These are phyloP conservation scores for Dictyostelium capitatum DNA, from an alignment of 78 protist genomes.

Conservation along the genomic window DNA sequence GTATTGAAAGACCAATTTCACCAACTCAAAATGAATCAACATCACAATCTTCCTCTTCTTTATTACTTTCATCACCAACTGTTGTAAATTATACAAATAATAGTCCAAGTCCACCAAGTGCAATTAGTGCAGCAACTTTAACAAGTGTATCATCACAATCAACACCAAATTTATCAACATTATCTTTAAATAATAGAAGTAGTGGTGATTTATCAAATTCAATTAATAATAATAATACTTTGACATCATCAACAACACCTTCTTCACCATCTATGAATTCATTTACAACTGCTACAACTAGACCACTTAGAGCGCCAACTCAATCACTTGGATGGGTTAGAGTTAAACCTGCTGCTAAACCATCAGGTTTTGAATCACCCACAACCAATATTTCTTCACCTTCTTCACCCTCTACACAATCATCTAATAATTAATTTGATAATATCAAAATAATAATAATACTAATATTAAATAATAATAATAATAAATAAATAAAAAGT, in stretches of 20 bases:
- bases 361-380: not conserved
- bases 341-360: slow-evolving; percentile 20
- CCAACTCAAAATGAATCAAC: not conserved
- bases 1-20: not conserved
- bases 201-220: not conserved
- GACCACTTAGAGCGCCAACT: not conserved
- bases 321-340: slow-evolving; percentile 40
- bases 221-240: not conserved
- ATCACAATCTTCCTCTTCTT: too few species aligned
- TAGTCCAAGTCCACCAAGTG: not conserved
- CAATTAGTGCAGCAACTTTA: not conserved
- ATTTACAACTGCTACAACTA: not conserved
- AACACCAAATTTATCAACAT: not conserved
- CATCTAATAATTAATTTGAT: too few species aligned
- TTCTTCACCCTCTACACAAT: not conserved
- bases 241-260: not conserved
- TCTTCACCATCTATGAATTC: slow-evolving; percentile 2
- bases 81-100: not conserved
- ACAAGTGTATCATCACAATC: not conserved
- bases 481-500: too few species aligned
- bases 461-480: too few species aligned
- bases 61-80: too few species aligned
- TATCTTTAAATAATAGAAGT: not conserved
- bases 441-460: too few species aligned
- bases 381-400: not conserved